Evolutionary conservation across 352 stramenopile genomes (phyloP).

Genomic region (Phytophthora sojae): DNA sequence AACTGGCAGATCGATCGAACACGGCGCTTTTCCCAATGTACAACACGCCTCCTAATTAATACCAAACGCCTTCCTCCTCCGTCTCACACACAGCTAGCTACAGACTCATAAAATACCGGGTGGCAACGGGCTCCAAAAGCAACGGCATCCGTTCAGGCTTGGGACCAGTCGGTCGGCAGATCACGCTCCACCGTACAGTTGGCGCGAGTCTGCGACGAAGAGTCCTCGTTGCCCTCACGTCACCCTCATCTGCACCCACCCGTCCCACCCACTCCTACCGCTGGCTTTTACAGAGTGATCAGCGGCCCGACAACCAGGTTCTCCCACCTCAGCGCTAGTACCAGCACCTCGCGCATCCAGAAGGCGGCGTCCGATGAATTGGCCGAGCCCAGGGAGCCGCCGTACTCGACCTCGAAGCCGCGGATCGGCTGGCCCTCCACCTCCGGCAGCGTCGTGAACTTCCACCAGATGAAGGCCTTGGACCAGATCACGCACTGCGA

Average conservation of each 20-base stretch:
- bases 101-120: slow-evolving; percentile 39
- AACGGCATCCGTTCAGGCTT: slow-evolving; percentile 1
- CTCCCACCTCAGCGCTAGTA: slow-evolving; percentile 61
- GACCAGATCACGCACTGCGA: slow-evolving; percentile 62
- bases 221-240: not conserved
- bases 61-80: slow-evolving; percentile 20
- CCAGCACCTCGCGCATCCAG: slow-evolving; percentile 67
- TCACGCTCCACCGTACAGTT: slow-evolving; percentile 3
- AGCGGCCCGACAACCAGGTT: slow-evolving; percentile 62
- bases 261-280: slow-evolving; percentile 22
- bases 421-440: slow-evolving; percentile 29
- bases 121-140: slow-evolving; percentile 1
- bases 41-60: slow-evolving; percentile 29
- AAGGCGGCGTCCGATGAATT: slow-evolving; percentile 54
- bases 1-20: slow-evolving; percentile 4
- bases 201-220: slow-evolving; percentile 8
- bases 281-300: slow-evolving; percentile 49
- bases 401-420: slow-evolving; percentile 70
- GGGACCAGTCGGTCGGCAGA: slow-evolving; percentile 16
- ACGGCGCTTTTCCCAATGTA: slow-evolving; percentile 27
- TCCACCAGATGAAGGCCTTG: slow-evolving; percentile 75
- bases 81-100: slow-evolving; percentile 22
- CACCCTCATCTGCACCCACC: slow-evolving; percentile 11
- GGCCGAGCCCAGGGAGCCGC: slow-evolving; percentile 52
- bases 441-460: slow-evolving; percentile 59